These are phyloP conservation scores for Globisporangium recalcitrans DNA, from an alignment of 352 stramenopile genomes.

Conservation along the genomic window DNA sequence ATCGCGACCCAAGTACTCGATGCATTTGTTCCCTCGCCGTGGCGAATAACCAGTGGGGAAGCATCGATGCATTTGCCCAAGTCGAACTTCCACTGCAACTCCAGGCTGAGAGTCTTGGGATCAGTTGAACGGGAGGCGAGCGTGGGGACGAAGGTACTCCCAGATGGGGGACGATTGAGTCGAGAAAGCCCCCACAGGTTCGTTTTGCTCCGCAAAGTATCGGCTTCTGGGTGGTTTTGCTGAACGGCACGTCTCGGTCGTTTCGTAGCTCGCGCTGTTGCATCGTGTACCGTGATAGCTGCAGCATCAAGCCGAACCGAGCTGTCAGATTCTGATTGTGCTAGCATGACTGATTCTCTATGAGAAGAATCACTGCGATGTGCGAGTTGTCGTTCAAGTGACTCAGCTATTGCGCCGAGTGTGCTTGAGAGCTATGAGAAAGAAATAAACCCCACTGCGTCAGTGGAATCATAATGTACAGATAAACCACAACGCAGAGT, in stretches of 20 bases:
- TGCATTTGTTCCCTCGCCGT: background rate
- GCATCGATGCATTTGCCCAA: conserved; percentile 61
- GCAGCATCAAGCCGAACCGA: too few relatives aligned
- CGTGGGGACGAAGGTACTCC: background rate
- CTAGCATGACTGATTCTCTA: background rate
- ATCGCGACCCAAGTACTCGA: conserved; percentile 28
- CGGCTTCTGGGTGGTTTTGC: background rate
- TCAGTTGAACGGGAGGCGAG: background rate
- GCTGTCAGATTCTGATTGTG: too few relatives aligned
- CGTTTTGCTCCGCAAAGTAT: background rate
- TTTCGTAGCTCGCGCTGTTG: background rate
- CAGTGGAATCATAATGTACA: background rate
- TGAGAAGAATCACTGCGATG: background rate
- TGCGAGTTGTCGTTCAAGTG: background rate
- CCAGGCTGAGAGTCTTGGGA: conserved; percentile 7
- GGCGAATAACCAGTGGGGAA: conserved; percentile 45
- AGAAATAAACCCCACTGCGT: background rate
- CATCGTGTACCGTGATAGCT: background rate
- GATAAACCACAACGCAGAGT: too few relatives aligned
- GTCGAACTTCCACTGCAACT: conserved; percentile 29
- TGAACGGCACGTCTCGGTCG: background rate
- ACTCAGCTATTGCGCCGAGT: background rate
- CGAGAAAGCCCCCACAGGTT: conserved; percentile 13
- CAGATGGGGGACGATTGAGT: conserved; percentile 24
- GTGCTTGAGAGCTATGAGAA: background rate